A percentile compares a stretch with the other conserved stretches of the same genome.
Conservation (phyloP, 108 stramenopile genomes). For the Hondaea fermentalgiana region DNA sequence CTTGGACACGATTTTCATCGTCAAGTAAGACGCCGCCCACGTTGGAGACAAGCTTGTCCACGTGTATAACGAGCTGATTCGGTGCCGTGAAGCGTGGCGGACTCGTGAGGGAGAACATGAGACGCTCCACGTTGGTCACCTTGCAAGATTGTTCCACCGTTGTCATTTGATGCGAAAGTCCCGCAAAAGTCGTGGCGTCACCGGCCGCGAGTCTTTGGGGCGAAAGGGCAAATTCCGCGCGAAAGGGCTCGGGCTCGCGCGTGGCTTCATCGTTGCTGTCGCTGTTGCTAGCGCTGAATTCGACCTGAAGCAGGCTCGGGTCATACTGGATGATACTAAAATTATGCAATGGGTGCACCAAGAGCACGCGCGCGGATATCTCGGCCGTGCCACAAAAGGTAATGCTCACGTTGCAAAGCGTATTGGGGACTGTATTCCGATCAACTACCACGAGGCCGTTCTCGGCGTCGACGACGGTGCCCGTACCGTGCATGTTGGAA, state of each 20-base stretch:
- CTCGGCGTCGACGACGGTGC: slow-evolving; percentile 36
- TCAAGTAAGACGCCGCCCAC: background rate
- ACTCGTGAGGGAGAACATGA: background rate
- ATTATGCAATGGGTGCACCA: slow-evolving; percentile 43
- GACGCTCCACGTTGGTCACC: background rate
- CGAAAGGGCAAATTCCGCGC: background rate
- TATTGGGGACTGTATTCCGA: slow-evolving; percentile 35
- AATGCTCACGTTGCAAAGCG: slow-evolving; percentile 36
- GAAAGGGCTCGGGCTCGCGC: background rate
- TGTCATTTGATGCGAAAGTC: background rate
- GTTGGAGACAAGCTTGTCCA: slow-evolving; percentile 11
- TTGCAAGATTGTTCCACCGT: background rate
- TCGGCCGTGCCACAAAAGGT: slow-evolving; percentile 38
- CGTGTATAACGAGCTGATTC: background rate
- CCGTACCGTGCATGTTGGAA: slow-evolving; percentile 21
- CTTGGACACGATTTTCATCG: background rate
- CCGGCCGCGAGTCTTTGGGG: background rate
- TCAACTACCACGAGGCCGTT: slow-evolving; percentile 45
- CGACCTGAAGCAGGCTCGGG: slow-evolving; percentile 21
- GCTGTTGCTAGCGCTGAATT: background rate
- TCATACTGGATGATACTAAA: slow-evolving; percentile 38
- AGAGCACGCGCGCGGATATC: slow-evolving; percentile 25
- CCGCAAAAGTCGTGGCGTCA: background rate
- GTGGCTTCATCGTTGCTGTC: background rate
- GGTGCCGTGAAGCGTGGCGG: background rate